Base-by-base conservation (phyloP, 1,139 yeast species). In the Protomyces arabidopsidicola region DNA sequence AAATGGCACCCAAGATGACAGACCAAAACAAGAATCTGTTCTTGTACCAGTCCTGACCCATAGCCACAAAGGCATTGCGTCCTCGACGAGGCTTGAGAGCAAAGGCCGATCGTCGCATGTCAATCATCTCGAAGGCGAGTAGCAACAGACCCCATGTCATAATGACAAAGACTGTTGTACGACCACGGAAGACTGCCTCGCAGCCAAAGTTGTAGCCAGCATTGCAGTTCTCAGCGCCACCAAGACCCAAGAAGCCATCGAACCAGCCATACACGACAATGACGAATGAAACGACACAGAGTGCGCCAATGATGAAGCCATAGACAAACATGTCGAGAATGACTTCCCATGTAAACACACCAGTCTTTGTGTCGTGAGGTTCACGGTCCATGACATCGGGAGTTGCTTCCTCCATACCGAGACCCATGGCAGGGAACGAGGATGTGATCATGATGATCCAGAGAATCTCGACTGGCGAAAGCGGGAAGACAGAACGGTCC, bases 101-200 rank as follows among this genome's bases (percentile, higher is more conserved):
- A 52, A 85, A 65, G 16, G 60, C 39, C 14, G 67, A 65, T 6
- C 69, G 83, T 84, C 85, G 78, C 75, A 87, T 79, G 73, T 89
- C 95, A 66, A 89, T 81, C 71, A 91, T 90, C 75, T 90, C 96
- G 96, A 96, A 90, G 1, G 96, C 96, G 65, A 89, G 78, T 35
- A 90, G 75, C 67, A 90, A 81, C 2, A 95, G 87, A 77, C 95
- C 84, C 96, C 97, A 90, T 0, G 97, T 90, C 86, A 90, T 86
- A 5, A 86, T 84, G 2, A 88, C 89, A 77, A 90, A 90, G 0
- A 95, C 82, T 2, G 88, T 83, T 1, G 96, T 84, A 73, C 97
- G 84, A 2, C 93, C 91, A 71, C 83, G 79, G 77, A 86, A 89
- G 4, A 90, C 96, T 68, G 80, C 77, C 56, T 76, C 72, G 76